Evolutionary conservation across 1,139 yeast genomes (phyloP), one percentile per base, ranked within the genome.

Genomic region (Sugiyamaella japonica): DNA sequence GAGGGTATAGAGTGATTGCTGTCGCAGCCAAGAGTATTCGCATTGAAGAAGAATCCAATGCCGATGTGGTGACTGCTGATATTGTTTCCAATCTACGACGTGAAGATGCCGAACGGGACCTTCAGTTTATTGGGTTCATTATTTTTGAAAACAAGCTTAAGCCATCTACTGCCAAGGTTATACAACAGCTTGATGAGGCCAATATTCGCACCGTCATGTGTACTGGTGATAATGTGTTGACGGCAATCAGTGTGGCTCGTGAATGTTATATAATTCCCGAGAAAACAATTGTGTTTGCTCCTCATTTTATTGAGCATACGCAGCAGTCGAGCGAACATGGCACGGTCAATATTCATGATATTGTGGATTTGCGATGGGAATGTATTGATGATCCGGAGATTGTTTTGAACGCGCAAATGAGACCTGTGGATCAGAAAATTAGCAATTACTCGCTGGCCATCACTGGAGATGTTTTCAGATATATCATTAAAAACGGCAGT

Each of bases 1-100:
- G 84, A 52, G 99, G 99, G 0, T 90, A 84, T 67, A 82, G 99
- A 68, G 97, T 93, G 1, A 93, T 93, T 70, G 98, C 97, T 0
- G 86, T 96, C 70, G 98, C 97, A 0, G 81, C 86, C 48, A 89
- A 86, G 64, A 74, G 73, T 51, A 68, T 76, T 53, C 72, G 75
- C 2, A 75, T 79, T 76, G 62, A 73, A 42, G 72, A 71, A 41
- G 48, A 44, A 9, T 44, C 39, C n/a, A 36, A 36, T 25, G 20
- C 34, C 4, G 40, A 45, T 10, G 42, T 37, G n/a, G 49, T 25
- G 2, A 36, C 49, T 10, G 36, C 34, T 16, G 56, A 53, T 46
- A 46, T 45, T 20, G 57, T 59, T 55, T 58, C 58, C 37, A 34
- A 61, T 53, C 59, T 72, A 6, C 67, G 77, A 7, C 78, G 99